Percentiles rank a stretch among this genome's conserved stretches.
phyloP scores from a whole-genome alignment of 1,284 basidiomycete genomes.

The Amylostereum areolatum region DNA sequence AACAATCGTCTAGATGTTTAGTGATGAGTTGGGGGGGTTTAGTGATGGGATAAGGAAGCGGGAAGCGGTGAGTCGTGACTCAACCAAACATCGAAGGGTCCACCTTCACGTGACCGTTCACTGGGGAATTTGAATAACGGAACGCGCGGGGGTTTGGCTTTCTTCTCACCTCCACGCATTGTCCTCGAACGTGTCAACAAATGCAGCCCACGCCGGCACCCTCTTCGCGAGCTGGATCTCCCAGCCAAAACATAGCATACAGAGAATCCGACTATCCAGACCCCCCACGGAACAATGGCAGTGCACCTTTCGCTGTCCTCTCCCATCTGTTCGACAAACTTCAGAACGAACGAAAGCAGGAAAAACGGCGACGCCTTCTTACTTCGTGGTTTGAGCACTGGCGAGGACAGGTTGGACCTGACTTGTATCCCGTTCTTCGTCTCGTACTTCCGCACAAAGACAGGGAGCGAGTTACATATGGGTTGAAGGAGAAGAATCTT shows the following conservation, averaged over 20 bases:
- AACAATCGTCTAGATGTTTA: not conserved
- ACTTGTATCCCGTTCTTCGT: conserved; percentile 71
- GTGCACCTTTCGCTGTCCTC: conserved; percentile 63
- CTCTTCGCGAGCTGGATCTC: conserved; percentile 26
- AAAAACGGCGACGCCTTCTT: conserved; percentile 57
- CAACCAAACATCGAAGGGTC: too few species aligned
- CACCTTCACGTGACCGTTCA: too few species aligned
- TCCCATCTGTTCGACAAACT: conserved; percentile 65
- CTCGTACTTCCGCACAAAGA: conserved; percentile 87
- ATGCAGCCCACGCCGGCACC: conserved; percentile 47
- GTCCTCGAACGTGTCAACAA: too few species aligned
- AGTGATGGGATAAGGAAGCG: not conserved
- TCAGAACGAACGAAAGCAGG: conserved; percentile 62
- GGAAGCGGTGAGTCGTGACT: too few species aligned
- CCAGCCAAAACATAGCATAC: conserved; percentile 8
- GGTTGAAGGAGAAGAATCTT: conserved; percentile 86
- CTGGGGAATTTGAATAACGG: too few species aligned
- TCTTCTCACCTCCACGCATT: too few species aligned
- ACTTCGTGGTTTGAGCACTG: conserved; percentile 79
- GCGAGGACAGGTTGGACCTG: conserved; percentile 67
- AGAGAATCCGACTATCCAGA: conserved; percentile 29
- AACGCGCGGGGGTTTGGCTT: too few species aligned
- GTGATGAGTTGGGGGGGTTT: not conserved
- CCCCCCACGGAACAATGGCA: conserved; percentile 58
- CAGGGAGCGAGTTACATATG: conserved; percentile 83